A percentile compares a stretch with the other conserved stretches of the same genome.
These are phyloP conservation scores for Aureobasidium sp. DNA, from an alignment of 2,329 filamentous ascomycete species.

Conservation along the genomic window DNA sequence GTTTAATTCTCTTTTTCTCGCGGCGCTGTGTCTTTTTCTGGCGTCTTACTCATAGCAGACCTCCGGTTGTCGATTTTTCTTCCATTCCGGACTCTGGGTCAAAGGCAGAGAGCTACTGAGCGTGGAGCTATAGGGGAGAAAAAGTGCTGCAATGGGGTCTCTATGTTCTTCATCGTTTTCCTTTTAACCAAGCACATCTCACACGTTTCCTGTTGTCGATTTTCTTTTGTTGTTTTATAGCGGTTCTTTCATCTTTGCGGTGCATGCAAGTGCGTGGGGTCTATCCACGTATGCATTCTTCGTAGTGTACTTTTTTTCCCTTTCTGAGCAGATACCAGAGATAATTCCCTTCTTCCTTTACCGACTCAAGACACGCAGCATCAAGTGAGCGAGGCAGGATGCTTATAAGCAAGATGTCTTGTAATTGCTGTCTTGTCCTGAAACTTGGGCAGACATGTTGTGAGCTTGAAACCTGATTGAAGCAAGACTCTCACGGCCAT, in stretches of 20 bases:
- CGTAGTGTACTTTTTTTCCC: conserved; percentile 13
- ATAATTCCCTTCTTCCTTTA: background rate
- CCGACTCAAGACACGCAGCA: background rate
- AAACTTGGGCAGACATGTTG: background rate
- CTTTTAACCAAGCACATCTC: background rate
- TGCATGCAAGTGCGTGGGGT: background rate
- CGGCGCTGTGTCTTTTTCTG: background rate
- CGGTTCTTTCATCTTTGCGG: background rate
- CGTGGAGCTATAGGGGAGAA: conserved; percentile 9
- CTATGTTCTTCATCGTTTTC: background rate
- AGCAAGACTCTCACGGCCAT: background rate
- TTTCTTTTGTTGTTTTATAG: conserved; percentile 13
- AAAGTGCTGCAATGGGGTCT: background rate
- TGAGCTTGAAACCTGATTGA: background rate
- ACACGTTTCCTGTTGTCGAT: background rate
- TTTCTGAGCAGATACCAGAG: conserved; percentile 8
- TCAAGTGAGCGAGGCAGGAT: background rate
- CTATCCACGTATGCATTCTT: background rate
- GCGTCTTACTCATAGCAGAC: conserved; percentile 4
- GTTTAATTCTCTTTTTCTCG: conserved; percentile 7
- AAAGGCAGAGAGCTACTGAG: background rate
- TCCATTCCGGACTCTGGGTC: background rate
- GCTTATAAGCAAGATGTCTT: background rate
- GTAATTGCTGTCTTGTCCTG: background rate
- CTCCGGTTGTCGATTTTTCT: conserved; percentile 1